These are phyloP conservation scores for Cercospora sp. DNA, from an alignment of 2,329 filamentous ascomycete genomes.

Conservation along the genomic window DNA sequence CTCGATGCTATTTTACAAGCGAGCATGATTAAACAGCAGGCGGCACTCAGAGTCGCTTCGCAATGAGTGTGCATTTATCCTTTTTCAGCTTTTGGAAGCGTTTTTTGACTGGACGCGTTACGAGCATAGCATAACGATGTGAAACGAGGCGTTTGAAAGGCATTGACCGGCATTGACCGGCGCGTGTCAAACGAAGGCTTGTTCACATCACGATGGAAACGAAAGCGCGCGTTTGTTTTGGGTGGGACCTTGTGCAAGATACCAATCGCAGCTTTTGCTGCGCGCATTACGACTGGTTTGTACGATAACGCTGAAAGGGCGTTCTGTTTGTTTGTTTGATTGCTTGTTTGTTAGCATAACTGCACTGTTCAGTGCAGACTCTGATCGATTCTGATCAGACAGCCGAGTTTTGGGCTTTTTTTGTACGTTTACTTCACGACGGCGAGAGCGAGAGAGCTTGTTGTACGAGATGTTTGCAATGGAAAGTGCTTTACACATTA, in stretches of 20 bases:
- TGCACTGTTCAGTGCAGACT: neutral
- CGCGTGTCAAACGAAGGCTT: neutral
- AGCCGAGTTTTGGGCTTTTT: neutral
- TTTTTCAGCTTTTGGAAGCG: constrained; percentile 9
- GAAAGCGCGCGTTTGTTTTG: constrained; percentile 7
- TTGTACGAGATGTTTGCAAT: neutral
- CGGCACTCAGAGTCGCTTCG: neutral
- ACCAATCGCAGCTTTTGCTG: constrained; percentile 15
- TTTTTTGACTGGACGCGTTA: constrained; percentile 6
- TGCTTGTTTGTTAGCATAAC: neutral
- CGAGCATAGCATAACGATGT: constrained; percentile 7
- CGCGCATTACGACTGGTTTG: constrained; percentile 10
- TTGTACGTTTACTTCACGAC: neutral
- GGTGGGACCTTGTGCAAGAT: constrained; percentile 8
- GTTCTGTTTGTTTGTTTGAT: neutral
- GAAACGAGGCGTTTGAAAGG: neutral
- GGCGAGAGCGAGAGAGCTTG: neutral
- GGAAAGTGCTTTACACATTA: neutral
- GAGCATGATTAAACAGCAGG: constrained; percentile 9
- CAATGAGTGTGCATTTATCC: constrained; percentile 1
- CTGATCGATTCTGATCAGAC: neutral
- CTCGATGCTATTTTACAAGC: constrained; percentile 16
- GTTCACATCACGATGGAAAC: neutral
- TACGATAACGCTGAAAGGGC: constrained; percentile 3
- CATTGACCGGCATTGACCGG: neutral